A percentile compares a stretch with the other conserved stretches of the same genome.
Conservation (phyloP, 768 basidiomycete genomes). For the Baorangia bicolor region DNA sequence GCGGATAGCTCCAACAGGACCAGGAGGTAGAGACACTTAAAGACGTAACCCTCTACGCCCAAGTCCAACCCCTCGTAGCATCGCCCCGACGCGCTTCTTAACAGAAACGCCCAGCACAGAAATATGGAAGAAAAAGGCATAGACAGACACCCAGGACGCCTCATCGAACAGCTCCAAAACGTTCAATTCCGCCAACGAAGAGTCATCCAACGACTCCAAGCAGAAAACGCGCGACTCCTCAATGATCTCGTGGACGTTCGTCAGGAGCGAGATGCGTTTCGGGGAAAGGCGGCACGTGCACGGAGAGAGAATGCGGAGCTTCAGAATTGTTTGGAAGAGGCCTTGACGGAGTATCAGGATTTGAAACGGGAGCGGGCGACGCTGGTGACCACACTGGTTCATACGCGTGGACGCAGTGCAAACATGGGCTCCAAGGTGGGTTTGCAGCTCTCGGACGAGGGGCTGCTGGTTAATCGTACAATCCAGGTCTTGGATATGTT, state of each 20-base stretch:
- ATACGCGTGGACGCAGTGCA: background rate
- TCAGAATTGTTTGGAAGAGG: conserved; percentile 20
- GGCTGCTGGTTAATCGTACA: background rate
- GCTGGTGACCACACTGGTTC: background rate
- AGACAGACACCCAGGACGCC: conserved; percentile 10
- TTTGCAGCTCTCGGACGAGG: background rate
- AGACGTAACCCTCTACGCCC: background rate
- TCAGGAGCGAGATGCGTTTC: conserved; percentile 27
- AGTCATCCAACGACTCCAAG: conserved; percentile 27
- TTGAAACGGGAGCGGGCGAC: conserved; percentile 22
- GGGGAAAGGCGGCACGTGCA: conserved; percentile 17
- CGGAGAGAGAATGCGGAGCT: conserved; percentile 25
- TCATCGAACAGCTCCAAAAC: conserved; percentile 28
- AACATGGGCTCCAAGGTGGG: conserved; percentile 13
- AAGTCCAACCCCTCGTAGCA: background rate
- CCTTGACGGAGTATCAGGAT: conserved; percentile 17
- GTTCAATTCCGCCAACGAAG: conserved; percentile 25
- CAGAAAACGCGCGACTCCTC: conserved; percentile 23
- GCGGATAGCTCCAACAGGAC: background rate
- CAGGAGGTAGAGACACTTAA: background rate
- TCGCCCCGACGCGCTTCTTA: background rate
- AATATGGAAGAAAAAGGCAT: background rate
- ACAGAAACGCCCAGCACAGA: background rate
- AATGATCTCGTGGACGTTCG: conserved; percentile 27
- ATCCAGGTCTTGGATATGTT: conserved; percentile 4